These are phyloP conservation scores for Sclerotinia sclerotiorum DNA, from an alignment of 2,329 filamentous ascomycete genomes.

Conservation along the genomic window DNA sequence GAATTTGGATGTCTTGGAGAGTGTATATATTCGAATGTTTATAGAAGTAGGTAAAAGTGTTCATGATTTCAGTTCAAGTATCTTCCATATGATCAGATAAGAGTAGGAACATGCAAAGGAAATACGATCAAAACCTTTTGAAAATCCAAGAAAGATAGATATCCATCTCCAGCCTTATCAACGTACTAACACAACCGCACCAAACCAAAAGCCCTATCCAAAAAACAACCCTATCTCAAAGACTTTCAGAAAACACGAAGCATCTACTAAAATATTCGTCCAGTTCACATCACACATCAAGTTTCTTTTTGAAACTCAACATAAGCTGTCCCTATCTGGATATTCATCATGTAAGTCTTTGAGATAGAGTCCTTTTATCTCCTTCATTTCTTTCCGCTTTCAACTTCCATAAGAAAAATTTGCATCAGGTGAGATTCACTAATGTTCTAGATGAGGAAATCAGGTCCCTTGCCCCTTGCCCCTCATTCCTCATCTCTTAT, in stretches of 20 bases:
- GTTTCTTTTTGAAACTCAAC: conserved; percentile 45
- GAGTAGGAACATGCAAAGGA: neutral
- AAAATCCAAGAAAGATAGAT: neutral
- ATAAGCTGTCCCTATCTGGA: conserved; percentile 99
- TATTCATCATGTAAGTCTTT: conserved; percentile 76
- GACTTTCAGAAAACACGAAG: conserved; percentile 73
- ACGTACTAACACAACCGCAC: too few species aligned
- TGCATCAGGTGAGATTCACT: neutral
- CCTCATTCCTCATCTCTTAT: too few species aligned
- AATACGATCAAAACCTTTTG: neutral
- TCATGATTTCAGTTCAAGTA: too few species aligned
- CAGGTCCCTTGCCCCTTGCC: conserved; percentile 1
- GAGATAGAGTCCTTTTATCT: neutral
- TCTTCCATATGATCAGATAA: too few species aligned
- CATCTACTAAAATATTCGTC: conserved; percentile 99
- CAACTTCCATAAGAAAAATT: neutral
- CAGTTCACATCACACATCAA: conserved; percentile 86
- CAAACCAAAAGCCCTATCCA: too few species aligned
- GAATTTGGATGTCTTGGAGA: too few species aligned
- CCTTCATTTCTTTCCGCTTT: neutral
- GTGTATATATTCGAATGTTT: too few species aligned
- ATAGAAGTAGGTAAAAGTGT: too few species aligned
- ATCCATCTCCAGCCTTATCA: neutral
- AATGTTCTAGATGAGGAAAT: neutral
- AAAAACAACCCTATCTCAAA: conserved; percentile 23